A percentile compares a stretch with the other conserved stretches of the same genome.
phyloP scores from a whole-genome alignment of 768 basidiomycete species.

The Amanita inopinata region DNA sequence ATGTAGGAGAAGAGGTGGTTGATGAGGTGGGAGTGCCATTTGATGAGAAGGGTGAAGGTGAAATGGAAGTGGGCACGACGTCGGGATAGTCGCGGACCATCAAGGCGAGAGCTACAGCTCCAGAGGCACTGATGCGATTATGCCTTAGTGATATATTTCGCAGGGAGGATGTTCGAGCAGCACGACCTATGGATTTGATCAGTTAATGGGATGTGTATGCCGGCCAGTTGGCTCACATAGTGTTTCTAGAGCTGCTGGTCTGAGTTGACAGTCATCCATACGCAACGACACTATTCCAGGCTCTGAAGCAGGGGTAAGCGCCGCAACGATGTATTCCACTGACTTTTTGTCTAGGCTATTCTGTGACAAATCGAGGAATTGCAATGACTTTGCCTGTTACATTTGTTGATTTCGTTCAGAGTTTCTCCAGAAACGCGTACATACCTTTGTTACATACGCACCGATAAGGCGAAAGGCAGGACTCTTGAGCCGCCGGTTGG shows the following conservation, averaged over 20 bases:
- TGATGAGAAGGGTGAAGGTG: slow-evolving; percentile 21
- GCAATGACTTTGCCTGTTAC: slow-evolving; percentile 57
- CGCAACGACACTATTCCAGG: slow-evolving; percentile 67
- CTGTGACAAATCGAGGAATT: slow-evolving; percentile 87
- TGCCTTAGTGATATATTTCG: slow-evolving; percentile 85
- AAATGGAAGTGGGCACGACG: slow-evolving; percentile 34
- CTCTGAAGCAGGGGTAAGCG: slow-evolving; percentile 45
- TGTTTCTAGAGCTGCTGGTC: slow-evolving; percentile 65
- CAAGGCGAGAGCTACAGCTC: slow-evolving; percentile 85
- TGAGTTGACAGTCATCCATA: slow-evolving; percentile 78
- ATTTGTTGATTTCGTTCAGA: background rate
- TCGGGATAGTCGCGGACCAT: slow-evolving; percentile 98
- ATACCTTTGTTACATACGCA: slow-evolving; percentile 68
- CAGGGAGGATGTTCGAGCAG: slow-evolving; percentile 73
- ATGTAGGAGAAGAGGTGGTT: slow-evolving; percentile 26
- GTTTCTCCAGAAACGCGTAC: slow-evolving; percentile 4
- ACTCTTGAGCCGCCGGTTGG: slow-evolving; percentile 73
- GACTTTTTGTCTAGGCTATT: slow-evolving; percentile 78
- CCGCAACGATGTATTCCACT: slow-evolving; percentile 70
- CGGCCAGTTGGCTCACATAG: slow-evolving; percentile 68
- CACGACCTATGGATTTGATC: slow-evolving; percentile 45
- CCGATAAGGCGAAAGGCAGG: slow-evolving; percentile 73
- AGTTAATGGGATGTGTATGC: no score
- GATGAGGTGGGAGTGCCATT: slow-evolving; percentile 25
- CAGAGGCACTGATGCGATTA: slow-evolving; percentile 76